Conservation (phyloP, 306 rosid genomes). For the Rubus parviflorus region DNA sequence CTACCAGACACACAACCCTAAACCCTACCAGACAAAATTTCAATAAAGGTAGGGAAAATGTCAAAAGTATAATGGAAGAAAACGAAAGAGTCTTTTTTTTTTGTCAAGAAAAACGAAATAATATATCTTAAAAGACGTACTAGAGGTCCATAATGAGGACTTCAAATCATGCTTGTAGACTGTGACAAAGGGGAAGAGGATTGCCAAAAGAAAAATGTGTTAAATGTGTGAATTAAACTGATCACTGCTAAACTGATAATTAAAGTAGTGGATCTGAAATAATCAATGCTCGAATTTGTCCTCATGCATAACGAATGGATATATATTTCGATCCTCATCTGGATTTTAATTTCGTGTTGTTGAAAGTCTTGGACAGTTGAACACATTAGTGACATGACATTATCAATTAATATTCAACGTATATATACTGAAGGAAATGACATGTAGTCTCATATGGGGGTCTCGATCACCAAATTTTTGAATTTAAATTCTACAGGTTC, state of each 20-base stretch:
- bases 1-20: too few species aligned
- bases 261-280: neutral
- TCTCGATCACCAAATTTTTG: neutral
- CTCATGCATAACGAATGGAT: too few species aligned
- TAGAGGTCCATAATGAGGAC: neutral
- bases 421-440: neutral
- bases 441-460: neutral
- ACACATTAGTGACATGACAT: neutral
- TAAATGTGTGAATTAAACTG: neutral
- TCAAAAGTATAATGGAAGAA: neutral
- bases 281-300: too few species aligned
- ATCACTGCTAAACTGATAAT: neutral
- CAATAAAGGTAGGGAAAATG: too few species aligned
- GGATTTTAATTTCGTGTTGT: neutral
- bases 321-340: neutral
- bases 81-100: neutral
- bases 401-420: neutral
- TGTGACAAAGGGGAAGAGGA: neutral
- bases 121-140: neutral
- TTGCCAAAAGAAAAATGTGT: neutral
- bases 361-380: neutral
- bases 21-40: neutral
- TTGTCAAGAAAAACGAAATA: neutral
- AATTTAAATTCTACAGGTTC: too few species aligned
- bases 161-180: neutral